phyloP scores from a whole-genome alignment of 176 grass and related monocot genomes.

The Musa troglodytarum region DNA sequence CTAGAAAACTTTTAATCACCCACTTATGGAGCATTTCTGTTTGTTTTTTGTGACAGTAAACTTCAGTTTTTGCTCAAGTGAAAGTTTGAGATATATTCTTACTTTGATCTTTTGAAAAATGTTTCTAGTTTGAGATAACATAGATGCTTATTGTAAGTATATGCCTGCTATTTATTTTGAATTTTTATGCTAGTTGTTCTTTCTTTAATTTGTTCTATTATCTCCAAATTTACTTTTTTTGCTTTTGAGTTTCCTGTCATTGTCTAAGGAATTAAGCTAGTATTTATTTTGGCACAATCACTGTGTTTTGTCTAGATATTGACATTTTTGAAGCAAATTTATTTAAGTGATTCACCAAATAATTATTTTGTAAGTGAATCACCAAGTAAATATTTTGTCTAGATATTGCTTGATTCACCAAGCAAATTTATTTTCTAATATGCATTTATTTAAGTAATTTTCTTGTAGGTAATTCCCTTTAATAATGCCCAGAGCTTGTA shows the following conservation, averaged over 20 bases:
- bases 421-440: conserved; percentile 2
- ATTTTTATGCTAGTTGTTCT: not conserved
- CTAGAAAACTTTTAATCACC: no score
- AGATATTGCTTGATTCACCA: no score
- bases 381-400: not conserved
- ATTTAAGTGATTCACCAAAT: not conserved
- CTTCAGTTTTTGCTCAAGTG: not conserved
- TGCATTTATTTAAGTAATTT: conserved; percentile 4
- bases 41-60: no score
- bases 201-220: not conserved
- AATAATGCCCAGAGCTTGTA: conserved; percentile 25
- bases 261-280: not conserved
- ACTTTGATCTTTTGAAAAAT: not conserved
- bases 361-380: not conserved
- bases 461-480: conserved; percentile 52
- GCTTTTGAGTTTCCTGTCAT: not conserved
- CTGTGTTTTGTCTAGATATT: not conserved
- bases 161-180: not conserved
- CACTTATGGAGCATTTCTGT: no score
- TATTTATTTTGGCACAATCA: no score
- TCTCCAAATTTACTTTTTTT: not conserved
- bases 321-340: not conserved
- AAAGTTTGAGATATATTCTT: not conserved
- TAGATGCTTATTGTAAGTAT: not conserved
- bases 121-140: not conserved